Conservation (phyloP, 106 monocot species). For the Iris macrosiphon region DNA sequence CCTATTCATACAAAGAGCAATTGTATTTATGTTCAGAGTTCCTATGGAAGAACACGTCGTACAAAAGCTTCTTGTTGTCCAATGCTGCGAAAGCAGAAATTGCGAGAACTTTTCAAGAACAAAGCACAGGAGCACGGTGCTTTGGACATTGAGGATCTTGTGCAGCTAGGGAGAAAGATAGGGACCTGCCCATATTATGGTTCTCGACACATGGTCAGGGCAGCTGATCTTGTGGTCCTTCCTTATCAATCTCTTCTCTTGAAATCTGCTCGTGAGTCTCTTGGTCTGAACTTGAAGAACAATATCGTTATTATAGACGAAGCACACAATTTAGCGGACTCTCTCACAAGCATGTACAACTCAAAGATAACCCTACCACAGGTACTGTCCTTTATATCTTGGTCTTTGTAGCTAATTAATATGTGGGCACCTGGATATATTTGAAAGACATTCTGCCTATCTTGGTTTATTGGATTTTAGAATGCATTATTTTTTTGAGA, state of each 20-base stretch:
- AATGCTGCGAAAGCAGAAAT: slow-evolving; percentile 64
- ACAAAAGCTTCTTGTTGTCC: slow-evolving; percentile 59
- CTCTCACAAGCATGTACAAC: slow-evolving; percentile 88
- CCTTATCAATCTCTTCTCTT: slow-evolving; percentile 87
- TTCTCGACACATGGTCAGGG: slow-evolving; percentile 56
- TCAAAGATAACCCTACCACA: slow-evolving; percentile 67
- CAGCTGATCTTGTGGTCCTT: slow-evolving; percentile 78
- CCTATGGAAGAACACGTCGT: slow-evolving; percentile 12
- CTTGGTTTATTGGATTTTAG: neutral
- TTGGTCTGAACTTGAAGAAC: slow-evolving; percentile 79
- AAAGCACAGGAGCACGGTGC: slow-evolving; percentile 41
- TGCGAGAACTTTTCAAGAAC: slow-evolving; percentile 43
- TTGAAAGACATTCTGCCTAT: neutral
- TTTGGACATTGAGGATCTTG: slow-evolving; percentile 91
- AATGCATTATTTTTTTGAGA: too few species aligned
- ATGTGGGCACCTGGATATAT: neutral
- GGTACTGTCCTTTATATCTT: slow-evolving; percentile 24
- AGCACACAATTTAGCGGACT: slow-evolving; percentile 95
- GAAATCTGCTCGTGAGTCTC: slow-evolving; percentile 86
- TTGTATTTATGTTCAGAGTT: slow-evolving; percentile 31
- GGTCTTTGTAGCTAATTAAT: neutral
- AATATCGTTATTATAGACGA: slow-evolving; percentile 89
- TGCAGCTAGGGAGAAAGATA: slow-evolving; percentile 60
- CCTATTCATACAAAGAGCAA: neutral
- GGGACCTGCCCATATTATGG: slow-evolving; percentile 97